Base-by-base conservation (phyloP, 1,284 basidiomycete genomes). In the Inonotus hispidus region DNA sequence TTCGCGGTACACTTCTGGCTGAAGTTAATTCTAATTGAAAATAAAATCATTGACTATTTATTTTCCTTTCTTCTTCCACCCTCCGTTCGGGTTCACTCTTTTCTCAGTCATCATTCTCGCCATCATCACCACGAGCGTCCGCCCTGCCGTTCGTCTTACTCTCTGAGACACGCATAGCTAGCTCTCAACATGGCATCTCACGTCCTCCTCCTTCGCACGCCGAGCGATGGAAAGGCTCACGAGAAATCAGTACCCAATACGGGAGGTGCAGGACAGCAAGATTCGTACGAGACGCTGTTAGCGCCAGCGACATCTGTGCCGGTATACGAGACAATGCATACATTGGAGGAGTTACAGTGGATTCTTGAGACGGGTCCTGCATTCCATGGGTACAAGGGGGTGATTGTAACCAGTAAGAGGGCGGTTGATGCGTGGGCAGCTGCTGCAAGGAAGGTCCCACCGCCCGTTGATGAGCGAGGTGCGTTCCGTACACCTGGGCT, bases 331-430 rank as follows among this genome's bases (percentile, higher is more conserved):
- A 90, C 89, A 0, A 71, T 74, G 13, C 71, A 82, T 46, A 77
- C 77, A 32, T 60, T 79, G 5, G 68, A 77, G 1, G 58, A 66
- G n/a, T 77, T 93, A 21, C 66, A 70, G 21, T 63, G 68, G 11
- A 72, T 79, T 47, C 70, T 90, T 49, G 56, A 62, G 1, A 61
- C 64, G 11, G 81, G 80, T 0, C 77, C 78, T 2, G 58, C 65
- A 1, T 64, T 61, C 2, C 65, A 69, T 35, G 70, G 67, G 19
- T 75, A 78, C 58, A 73, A 71, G 6, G 90, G 85, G 3, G 85
- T 91, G 2, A 79, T 92, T 53, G 69, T 92, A 21, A 92, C 91
- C 0, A 90, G 88, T 67, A 83, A 80, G 25, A 76, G 90, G 52
- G 82, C 87, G 1, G 84, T 83, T 62, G 85, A 90, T 52, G 87